Evolutionary conservation across 106 monocot species (phyloP), one percentile per base, ranked within the genome.

Genomic region (Acorus gramineus): DNA sequence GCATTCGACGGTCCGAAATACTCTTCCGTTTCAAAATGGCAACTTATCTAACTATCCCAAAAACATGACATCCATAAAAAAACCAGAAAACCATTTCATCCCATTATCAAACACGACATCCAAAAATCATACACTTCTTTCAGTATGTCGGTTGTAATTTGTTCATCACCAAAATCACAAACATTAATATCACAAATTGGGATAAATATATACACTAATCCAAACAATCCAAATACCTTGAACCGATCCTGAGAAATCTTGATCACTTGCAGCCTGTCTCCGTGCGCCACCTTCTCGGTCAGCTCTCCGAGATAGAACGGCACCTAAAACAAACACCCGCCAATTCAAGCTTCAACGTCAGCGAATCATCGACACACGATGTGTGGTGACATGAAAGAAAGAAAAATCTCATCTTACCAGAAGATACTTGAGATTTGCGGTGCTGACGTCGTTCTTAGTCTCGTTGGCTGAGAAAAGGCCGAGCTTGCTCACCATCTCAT

Each of bases 391-490:
- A 28, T 28, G 11, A 50, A 49, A 70, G 13, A 52, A n/a, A 42
- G 4, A 59, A 53, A 52, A 57, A 45, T 13, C 48, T 7, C 44
- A 14, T 55, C 53, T 64, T 77, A 98, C 96, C 59, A 98, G 74
- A 8, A 98, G 81, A 75, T 88, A 98, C 62, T 98, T 98, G 14
- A 98, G 81, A 78, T 92, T 86, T 48, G 80, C 68, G 9, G 98
- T 88, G 98, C 79, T 92, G 75, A 92, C 81, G 46, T 98, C 98
- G 56, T 98, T 85, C 66, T 83, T 91, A 3, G 98, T 70, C 68
- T 98, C 98, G 49, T 98, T 98, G 7, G 88, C 61, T 3, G 92
- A 92, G 73, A 98, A 92, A 50, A 98, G 63, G 3, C 98, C 98
- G 7, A 98, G 78, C 74, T 80, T 85, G 81, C 91, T 98, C 4